These are phyloP conservation scores for Toxoplasma gondii DNA, from an alignment of 169 alveolate genomes.

Conservation along the genomic window DNA sequence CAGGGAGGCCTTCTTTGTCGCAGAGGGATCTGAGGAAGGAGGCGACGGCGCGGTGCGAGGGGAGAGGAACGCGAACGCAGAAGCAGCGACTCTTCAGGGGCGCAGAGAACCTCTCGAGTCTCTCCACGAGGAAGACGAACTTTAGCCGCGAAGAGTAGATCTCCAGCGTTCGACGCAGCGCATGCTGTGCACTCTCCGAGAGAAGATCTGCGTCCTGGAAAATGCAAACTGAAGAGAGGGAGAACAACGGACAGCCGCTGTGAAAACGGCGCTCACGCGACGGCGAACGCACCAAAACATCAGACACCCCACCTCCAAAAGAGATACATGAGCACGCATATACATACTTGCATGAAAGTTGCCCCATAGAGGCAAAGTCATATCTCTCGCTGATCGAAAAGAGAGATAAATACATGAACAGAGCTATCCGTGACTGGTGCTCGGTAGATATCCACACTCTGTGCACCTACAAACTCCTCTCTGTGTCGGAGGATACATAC, in stretches of 20 bases:
- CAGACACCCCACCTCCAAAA: too few species aligned
- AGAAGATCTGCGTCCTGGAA: constrained; percentile 44
- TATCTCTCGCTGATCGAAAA: too few species aligned
- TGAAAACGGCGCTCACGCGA: background rate
- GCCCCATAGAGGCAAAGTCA: too few species aligned
- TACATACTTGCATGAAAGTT: background rate
- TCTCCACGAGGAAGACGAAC: constrained; percentile 30
- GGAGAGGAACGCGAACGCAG: constrained; percentile 94
- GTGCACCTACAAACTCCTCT: too few species aligned
- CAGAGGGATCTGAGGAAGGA: constrained; percentile 26
- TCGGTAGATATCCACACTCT: too few species aligned
- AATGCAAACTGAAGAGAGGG: background rate
- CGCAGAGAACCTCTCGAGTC: background rate
- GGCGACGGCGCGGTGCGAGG: constrained; percentile 82
- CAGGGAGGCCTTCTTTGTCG: background rate
- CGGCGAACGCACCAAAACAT: background rate
- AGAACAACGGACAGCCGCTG: background rate
- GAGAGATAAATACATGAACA: too few species aligned
- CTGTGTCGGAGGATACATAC: background rate
- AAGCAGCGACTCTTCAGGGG: constrained; percentile 85
- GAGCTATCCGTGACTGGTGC: too few species aligned
- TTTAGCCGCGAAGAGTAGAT: background rate
- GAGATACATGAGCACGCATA: background rate
- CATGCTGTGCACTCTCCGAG: constrained; percentile 48
- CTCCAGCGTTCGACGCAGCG: constrained; percentile 42